These are phyloP conservation scores for Sequoia sempervirens DNA, from an alignment of 75 land plant genomes.

Conservation along the genomic window DNA sequence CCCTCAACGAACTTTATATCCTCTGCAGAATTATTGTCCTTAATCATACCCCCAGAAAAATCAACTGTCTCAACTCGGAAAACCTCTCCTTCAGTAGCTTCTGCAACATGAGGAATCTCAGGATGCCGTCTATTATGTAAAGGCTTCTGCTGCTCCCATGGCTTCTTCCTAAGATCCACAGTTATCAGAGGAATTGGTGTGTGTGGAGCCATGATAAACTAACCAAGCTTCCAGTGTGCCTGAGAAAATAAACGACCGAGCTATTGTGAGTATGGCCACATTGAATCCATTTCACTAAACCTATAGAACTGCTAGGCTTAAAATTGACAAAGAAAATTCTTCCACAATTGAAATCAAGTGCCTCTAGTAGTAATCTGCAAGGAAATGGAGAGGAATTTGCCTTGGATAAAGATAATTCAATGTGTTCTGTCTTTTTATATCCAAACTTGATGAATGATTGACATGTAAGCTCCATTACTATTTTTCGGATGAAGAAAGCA, in stretches of 20 bases:
- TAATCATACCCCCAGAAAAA: constrained; percentile 18
- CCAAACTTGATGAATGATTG: not conserved
- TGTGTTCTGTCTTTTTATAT: not conserved
- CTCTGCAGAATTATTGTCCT: constrained; percentile 21
- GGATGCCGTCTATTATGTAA: constrained; percentile 29
- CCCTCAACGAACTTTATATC: constrained; percentile 13
- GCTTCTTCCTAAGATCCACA: constrained; percentile 22
- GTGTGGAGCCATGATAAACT: constrained; percentile 16
- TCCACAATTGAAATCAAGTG: not conserved
- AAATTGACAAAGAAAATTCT: not conserved
- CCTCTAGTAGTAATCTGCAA: not conserved
- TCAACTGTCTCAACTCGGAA: constrained; percentile 24
- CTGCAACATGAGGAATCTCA: constrained; percentile 22
- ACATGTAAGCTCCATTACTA: not conserved
- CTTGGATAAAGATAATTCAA: not conserved
- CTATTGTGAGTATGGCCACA: not conserved
- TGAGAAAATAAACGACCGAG: not conserved
- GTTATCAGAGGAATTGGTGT: constrained; percentile 17
- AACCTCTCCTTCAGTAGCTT: constrained; percentile 20
- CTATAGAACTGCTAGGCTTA: not conserved
- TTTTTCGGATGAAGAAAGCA: not conserved
- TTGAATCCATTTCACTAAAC: not conserved
- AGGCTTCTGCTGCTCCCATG: constrained; percentile 25
- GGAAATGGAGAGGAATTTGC: not conserved
- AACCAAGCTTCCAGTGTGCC: not conserved